Evolutionary conservation across 140 eudicot genomes (phyloP).

Genomic region (Artemisia princeps): DNA sequence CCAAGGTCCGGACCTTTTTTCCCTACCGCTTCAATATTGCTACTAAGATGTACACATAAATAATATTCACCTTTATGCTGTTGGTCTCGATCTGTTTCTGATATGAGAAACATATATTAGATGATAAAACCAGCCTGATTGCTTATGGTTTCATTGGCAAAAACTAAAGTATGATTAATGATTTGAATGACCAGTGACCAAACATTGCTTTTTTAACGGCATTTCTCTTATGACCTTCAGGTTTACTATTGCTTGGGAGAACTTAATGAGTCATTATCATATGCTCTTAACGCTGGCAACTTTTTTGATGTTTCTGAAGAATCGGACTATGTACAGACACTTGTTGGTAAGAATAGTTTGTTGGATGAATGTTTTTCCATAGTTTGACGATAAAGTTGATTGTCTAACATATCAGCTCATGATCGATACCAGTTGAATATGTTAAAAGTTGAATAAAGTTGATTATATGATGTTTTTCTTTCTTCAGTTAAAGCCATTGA

Average conservation of each 20-base stretch:
- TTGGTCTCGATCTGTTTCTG: too few relatives aligned
- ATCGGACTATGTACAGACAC: conserved; percentile 79
- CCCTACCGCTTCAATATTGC: neutral
- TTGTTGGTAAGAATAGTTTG: conserved; percentile 46
- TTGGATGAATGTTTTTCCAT: neutral
- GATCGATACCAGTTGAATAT: neutral
- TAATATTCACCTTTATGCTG: too few relatives aligned
- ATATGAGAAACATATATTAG: neutral
- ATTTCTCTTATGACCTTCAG: conserved; percentile 29
- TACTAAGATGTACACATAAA: neutral
- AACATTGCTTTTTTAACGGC: neutral
- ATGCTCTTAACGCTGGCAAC: conserved; percentile 89
- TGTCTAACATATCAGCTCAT: too few relatives aligned
- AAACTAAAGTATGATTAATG: too few relatives aligned
- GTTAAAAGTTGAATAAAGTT: neutral
- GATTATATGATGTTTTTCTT: conserved; percentile 1
- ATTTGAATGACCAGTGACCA: too few relatives aligned
- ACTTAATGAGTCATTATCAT: conserved; percentile 68
- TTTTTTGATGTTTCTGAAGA: conserved; percentile 88
- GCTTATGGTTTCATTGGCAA: neutral
- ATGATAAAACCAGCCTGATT: neutral
- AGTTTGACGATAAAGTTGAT: neutral
- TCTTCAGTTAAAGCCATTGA: conserved; percentile 81
- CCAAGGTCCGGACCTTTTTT: conserved; percentile 47
- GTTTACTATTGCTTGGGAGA: conserved; percentile 88